These are phyloP conservation scores for Trichoderma lentiforme DNA, from an alignment of 2,329 filamentous ascomycete genomes.

Conservation along the genomic window DNA sequence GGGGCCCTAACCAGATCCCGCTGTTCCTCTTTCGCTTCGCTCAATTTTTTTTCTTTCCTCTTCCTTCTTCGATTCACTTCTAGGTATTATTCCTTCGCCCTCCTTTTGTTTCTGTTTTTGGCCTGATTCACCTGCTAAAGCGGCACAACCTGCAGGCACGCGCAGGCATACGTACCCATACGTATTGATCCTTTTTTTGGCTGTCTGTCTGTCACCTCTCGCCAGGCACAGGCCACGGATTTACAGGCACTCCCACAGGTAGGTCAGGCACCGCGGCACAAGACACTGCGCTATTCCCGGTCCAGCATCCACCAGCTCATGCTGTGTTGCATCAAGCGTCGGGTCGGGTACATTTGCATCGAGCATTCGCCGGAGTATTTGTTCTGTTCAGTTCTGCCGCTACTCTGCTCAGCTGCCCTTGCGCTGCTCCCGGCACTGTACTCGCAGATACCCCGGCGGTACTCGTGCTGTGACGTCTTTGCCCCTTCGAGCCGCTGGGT, in stretches of 20 bases:
- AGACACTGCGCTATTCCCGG: constrained; percentile 7
- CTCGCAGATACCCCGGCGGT: not conserved
- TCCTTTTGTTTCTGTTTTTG: not conserved
- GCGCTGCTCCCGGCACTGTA: not conserved
- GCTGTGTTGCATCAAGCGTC: not conserved
- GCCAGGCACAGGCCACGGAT: not conserved
- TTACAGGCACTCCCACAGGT: constrained; percentile 4
- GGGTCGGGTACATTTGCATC: not conserved
- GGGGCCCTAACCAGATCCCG: constrained; percentile 7
- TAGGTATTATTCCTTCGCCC: not conserved
- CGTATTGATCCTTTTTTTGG: not conserved
- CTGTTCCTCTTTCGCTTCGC: constrained; percentile 13
- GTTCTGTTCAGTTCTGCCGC: not conserved
- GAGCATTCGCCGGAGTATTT: not conserved
- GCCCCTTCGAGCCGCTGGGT: not conserved
- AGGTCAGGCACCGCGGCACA: constrained; percentile 9
- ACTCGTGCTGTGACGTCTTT: constrained; percentile 9
- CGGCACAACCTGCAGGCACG: not conserved
- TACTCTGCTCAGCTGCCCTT: not conserved
- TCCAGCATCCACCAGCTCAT: not conserved
- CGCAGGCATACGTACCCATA: constrained; percentile 7
- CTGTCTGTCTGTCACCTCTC: not conserved
- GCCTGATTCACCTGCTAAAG: not conserved
- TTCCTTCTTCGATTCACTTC: not conserved
- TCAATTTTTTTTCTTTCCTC: not conserved